Base-by-base conservation (phyloP, 805 yeast species). In the Candida insectalens region DNA sequence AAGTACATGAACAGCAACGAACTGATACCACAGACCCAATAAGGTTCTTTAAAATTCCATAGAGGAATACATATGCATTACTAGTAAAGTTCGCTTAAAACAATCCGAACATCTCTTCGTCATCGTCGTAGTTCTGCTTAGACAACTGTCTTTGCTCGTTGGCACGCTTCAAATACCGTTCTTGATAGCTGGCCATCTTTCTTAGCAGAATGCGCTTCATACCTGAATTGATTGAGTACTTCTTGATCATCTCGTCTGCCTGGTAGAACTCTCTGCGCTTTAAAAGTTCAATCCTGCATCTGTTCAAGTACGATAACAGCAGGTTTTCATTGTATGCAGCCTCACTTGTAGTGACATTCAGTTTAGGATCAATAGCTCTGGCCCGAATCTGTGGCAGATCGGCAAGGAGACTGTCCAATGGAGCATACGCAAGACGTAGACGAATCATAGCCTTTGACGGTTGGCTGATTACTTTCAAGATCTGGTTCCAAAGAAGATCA, bases 1-100 rank as follows among this genome's bases (percentile, higher is more conserved):
- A 65, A 88, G 40, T 89, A 85, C 57, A 71, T 83, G 64, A 75
- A 77, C 28, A 70, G 71, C 33, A 88, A 89, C 55, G 87, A 83
- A 47, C 61, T 83, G 42, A 59, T 64, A 26, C 37, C 42, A 18
- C 47, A 45, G 27, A 36, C 29, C 37, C 25, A 35, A n/a, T 19
- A 33, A 15, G 30, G 19, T 23, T 14, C 12, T 25, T 17, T 19
- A 15, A 15, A 23, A 19, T 10, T 15, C 19, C 29, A 7, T 14
- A 18, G 13, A 21, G 21, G 14, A 12, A 27, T 9, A 25, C 4
- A 16, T 27, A 27, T 17, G 10, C n/a, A 27, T 15, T 13, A 27
- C 10, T n/a, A 13, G 13, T 27, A 27, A 14, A n/a, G 27, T 23
- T n/a, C 19, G 13, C 7, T 36, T 30, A 50, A 54, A 55, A 54